phyloP scores from a whole-genome alignment of 805 yeast species.

The Candida taoyuanica region DNA sequence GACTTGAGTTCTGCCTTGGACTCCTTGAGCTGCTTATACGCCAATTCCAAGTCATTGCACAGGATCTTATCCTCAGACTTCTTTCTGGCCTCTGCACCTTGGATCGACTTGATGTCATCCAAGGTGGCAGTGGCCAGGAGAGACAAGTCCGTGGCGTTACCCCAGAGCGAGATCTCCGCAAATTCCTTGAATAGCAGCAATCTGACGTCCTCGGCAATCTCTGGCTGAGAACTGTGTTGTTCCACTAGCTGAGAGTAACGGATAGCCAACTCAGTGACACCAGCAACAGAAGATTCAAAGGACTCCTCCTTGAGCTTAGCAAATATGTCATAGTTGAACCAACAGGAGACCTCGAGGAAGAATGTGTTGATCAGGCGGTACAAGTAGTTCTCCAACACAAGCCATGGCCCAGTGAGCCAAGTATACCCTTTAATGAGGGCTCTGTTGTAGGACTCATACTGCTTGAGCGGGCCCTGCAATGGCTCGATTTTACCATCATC shows the following conservation, averaged over 20 bases:
- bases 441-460: constrained; percentile 57
- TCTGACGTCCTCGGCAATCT: constrained; percentile 38
- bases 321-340: constrained; percentile 67
- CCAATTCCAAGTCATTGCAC: constrained; percentile 64
- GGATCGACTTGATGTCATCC: constrained; percentile 86
- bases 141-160: constrained; percentile 94
- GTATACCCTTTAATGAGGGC: constrained; percentile 40
- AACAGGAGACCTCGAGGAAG: constrained; percentile 35
- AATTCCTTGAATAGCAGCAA: constrained; percentile 72
- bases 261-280: constrained; percentile 76
- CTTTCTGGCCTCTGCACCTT: constrained; percentile 83
- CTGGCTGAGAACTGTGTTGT: constrained; percentile 17
- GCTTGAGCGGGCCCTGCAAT: constrained; percentile 40
- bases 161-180: constrained; percentile 90
- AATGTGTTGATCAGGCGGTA: constrained; percentile 59
- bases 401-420: constrained; percentile 91
- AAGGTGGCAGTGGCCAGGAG: constrained; percentile 81
- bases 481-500: constrained; percentile 39
- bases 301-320: constrained; percentile 64
- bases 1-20: constrained; percentile 30
- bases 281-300: constrained; percentile 67
- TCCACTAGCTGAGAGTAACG: constrained; percentile 45
- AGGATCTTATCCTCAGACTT: constrained; percentile 75
- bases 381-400: constrained; percentile 77
- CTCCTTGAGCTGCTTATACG: constrained; percentile 50